Evolutionary conservation across 371 early-diverging fungal genomes (phyloP).

Genomic region (Haplosporangium sp.): DNA sequence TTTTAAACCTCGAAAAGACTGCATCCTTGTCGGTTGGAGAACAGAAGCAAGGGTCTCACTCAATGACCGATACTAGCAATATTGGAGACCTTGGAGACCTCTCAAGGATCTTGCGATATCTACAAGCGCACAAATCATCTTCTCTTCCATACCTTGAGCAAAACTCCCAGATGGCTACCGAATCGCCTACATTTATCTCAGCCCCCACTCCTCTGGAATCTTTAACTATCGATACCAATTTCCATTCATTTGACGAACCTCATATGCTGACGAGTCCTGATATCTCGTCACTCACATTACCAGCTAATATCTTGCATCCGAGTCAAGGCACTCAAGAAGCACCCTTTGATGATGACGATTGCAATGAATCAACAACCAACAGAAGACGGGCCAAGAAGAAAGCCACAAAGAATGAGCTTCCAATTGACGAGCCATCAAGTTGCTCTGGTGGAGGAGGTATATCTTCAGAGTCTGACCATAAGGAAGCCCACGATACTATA

Average conservation of each 20-base stretch:
- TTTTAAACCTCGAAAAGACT: constrained; percentile 18
- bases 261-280: not conserved
- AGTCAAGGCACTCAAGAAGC: not conserved
- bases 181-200: not conserved
- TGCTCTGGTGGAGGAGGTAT: constrained; percentile 29
- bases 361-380: not conserved
- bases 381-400: constrained; percentile 23
- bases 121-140: constrained; percentile 16
- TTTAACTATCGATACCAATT: not conserved
- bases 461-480: constrained; percentile 48
- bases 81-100: constrained; percentile 16
- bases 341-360: constrained; percentile 8
- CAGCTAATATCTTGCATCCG: not conserved
- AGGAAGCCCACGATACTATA: constrained; percentile 7
- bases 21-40: not conserved
- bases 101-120: constrained; percentile 21
- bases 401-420: constrained; percentile 5
- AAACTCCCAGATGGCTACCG: not conserved
- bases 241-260: not conserved
- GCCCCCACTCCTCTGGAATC: not conserved
- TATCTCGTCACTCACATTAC: not conserved
- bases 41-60: not conserved
- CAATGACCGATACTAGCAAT: not conserved
- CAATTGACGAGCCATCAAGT: constrained; percentile 49
- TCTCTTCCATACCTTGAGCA: not conserved